phyloP scores from a whole-genome alignment of 352 stramenopile genomes.

The Phytophthora pisi region DNA sequence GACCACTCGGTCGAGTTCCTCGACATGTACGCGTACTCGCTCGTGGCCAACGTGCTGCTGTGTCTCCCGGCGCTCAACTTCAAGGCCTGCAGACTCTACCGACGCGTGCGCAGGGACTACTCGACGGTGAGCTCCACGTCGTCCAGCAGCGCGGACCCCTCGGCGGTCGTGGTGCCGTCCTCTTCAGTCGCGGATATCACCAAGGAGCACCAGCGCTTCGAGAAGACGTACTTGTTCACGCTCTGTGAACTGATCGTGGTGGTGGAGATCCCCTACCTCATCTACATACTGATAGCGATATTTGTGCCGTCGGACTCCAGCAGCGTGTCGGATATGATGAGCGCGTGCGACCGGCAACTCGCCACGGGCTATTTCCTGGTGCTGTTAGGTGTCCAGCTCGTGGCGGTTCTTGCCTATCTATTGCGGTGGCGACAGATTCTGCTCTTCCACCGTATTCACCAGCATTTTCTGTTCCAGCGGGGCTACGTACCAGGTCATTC shows the following conservation, averaged over 20 bases:
- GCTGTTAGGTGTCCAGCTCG: slow-evolving; percentile 44
- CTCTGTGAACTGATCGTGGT: slow-evolving; percentile 81
- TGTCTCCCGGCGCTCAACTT: slow-evolving; percentile 75
- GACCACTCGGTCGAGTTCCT: slow-evolving; percentile 67
- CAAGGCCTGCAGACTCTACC: slow-evolving; percentile 59
- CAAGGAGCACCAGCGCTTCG: slow-evolving; percentile 54
- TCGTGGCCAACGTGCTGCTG: slow-evolving; percentile 65
- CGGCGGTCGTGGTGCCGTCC: slow-evolving; percentile 31
- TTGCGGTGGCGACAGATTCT: slow-evolving; percentile 82
- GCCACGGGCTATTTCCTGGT: slow-evolving; percentile 45
- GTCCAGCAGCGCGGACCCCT: slow-evolving; percentile 27
- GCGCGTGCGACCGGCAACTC: slow-evolving; percentile 38
- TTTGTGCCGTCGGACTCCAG: slow-evolving; percentile 51
- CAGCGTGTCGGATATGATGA: slow-evolving; percentile 39
- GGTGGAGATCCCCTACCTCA: slow-evolving; percentile 72
- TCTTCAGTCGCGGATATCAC: slow-evolving; percentile 39
- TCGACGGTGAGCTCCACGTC: slow-evolving; percentile 32
- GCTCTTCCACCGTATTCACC: slow-evolving; percentile 79
- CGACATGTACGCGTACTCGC: slow-evolving; percentile 68
- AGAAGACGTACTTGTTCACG: slow-evolving; percentile 79
- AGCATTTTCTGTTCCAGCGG: slow-evolving; percentile 78
- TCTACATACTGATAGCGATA: slow-evolving; percentile 55
- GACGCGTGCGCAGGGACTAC: slow-evolving; percentile 24
- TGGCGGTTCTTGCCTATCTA: slow-evolving; percentile 64
- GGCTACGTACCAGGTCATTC: slow-evolving; percentile 62